Evolutionary conservation across 768 basidiomycete species (phyloP).

Genomic region (Clavaria fumosa): DNA sequence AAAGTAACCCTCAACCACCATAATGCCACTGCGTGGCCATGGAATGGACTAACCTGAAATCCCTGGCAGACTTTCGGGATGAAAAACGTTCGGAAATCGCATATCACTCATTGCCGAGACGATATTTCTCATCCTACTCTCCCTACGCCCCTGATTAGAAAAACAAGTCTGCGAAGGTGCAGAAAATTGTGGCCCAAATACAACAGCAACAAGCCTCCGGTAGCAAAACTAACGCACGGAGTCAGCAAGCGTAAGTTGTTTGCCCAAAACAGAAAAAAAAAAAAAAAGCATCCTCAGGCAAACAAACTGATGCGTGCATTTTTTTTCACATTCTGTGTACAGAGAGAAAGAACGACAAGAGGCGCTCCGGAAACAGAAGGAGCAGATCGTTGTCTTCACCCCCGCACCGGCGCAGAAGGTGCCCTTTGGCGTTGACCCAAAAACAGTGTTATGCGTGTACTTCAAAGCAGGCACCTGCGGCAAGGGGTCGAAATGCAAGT

Average conservation of each 20-base stretch:
- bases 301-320: neutral
- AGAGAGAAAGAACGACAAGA: constrained; percentile 62
- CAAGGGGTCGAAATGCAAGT: constrained; percentile 93
- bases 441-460: constrained; percentile 84
- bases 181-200: constrained; percentile 68
- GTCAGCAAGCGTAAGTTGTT: constrained; percentile 51
- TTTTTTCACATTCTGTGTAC: constrained; percentile 27
- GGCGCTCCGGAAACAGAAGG: constrained; percentile 71
- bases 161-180: constrained; percentile 90
- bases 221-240: too few relatives aligned
- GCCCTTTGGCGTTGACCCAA: constrained; percentile 92
- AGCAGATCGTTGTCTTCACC: constrained; percentile 72
- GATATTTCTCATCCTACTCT: neutral
- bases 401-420: constrained; percentile 74
- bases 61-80: constrained; percentile 71
- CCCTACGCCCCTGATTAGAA: constrained; percentile 34
- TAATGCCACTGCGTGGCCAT: too few relatives aligned
- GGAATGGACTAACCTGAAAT: too few relatives aligned
- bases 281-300: neutral
- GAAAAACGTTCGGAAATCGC: constrained; percentile 54
- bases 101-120: constrained; percentile 1
- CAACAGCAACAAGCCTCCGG: constrained; percentile 58
- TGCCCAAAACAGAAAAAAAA: constrained; percentile 66
- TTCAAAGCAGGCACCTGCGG: constrained; percentile 89
- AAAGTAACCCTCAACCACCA: too few relatives aligned